Evolutionary conservation across 2,329 filamentous ascomycete genomes (phyloP).

Genomic region (Pseudocercospora crystallina): DNA sequence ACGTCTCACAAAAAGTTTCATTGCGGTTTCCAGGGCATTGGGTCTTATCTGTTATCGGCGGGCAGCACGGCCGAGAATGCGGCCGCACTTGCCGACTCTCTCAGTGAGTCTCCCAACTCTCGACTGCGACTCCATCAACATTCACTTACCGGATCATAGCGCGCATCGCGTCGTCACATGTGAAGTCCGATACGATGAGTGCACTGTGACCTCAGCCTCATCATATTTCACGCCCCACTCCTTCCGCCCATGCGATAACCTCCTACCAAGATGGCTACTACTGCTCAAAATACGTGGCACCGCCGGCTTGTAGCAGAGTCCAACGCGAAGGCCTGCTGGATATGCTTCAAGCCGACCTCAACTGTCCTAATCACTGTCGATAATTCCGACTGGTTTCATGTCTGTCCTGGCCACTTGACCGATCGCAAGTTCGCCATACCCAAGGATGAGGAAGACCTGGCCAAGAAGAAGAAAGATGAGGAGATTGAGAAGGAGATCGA

Average conservation of each 20-base stretch:
- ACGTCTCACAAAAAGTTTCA: not conserved
- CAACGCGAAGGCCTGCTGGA: conserved; percentile 79
- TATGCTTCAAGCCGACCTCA: conserved; percentile 85
- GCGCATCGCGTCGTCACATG: too few relatives aligned
- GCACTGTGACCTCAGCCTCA: too few relatives aligned
- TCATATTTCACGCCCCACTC: too few relatives aligned
- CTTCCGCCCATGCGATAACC: too few relatives aligned
- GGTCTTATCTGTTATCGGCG: too few relatives aligned
- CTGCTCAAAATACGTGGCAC: conserved; percentile 67
- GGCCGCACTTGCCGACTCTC: too few relatives aligned
- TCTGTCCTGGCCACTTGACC: conserved; percentile 79
- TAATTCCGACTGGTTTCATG: conserved; percentile 86
- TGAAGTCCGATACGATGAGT: too few relatives aligned
- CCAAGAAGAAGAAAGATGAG: conserved; percentile 55
- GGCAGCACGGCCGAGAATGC: too few relatives aligned
- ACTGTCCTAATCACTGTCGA: conserved; percentile 87
- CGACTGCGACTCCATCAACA: too few relatives aligned
- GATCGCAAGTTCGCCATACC: conserved; percentile 76
- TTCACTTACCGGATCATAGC: too few relatives aligned
- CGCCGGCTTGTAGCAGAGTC: conserved; percentile 83
- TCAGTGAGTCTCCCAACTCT: too few relatives aligned
- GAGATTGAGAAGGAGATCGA: conserved; percentile 51
- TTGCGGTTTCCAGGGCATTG: conserved; percentile 1
- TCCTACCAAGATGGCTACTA: too few relatives aligned
- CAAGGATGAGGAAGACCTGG: conserved; percentile 64